Evolutionary conservation across 495 filamentous ascomycete species (phyloP).

Genomic region (Aspergillus incahuasiensis): DNA sequence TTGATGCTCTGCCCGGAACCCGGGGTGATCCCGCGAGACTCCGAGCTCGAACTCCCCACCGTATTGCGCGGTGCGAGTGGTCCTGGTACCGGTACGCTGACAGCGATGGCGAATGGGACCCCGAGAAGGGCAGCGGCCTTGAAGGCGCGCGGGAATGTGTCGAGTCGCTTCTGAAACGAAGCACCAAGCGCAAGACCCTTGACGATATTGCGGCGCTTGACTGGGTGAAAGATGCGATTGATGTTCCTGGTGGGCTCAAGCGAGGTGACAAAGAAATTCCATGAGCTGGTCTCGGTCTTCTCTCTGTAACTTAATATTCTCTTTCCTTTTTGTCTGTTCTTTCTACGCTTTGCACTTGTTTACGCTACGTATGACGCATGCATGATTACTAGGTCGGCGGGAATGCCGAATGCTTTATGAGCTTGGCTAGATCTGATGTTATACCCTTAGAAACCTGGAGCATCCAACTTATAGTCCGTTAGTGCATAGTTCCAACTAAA

Average conservation of each 20-base stretch:
- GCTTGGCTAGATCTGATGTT: constrained; percentile 1
- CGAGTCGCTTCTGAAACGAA: constrained; percentile 76
- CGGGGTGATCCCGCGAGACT: constrained; percentile 64
- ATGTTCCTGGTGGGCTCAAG: constrained; percentile 64
- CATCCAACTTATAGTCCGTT: neutral
- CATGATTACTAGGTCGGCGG: constrained; percentile 1
- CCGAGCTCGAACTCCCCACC: constrained; percentile 74
- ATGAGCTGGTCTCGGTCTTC: constrained; percentile 32
- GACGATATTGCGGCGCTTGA: constrained; percentile 63
- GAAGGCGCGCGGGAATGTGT: constrained; percentile 74
- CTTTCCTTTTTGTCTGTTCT: constrained; percentile 6
- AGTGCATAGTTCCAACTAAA: too few species aligned
- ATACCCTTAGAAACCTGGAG: neutral
- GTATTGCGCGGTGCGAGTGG: constrained; percentile 95
- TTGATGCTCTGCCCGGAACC: constrained; percentile 76
- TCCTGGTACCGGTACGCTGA: constrained; percentile 80
- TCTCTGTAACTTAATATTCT: constrained; percentile 8
- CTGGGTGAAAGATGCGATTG: constrained; percentile 74
- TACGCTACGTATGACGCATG: constrained; percentile 11
- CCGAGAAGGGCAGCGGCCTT: constrained; percentile 54
- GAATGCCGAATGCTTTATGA: constrained; percentile 1
- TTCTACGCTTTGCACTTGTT: constrained; percentile 5
- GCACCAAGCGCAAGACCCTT: constrained; percentile 66
- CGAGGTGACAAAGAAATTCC: constrained; percentile 62
- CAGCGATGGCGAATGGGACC: constrained; percentile 66